Conservation (phyloP, 1,284 basidiomycete species). For the Irpex sp. region DNA sequence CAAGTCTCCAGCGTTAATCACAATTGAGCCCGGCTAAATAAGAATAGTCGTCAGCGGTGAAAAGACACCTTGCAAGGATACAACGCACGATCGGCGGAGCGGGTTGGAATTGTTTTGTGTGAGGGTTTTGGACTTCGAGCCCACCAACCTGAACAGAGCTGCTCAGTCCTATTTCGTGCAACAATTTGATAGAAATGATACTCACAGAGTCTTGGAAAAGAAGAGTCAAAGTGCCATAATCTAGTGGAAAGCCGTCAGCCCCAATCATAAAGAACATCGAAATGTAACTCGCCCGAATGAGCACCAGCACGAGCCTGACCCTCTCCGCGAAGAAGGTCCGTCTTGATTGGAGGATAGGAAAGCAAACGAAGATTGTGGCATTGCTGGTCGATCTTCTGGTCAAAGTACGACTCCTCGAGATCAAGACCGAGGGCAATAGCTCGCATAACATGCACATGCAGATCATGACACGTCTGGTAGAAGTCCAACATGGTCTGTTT, state of each 20-base stretch:
- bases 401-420: conserved; percentile 71
- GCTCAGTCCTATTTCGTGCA: background rate
- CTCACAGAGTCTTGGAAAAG: conserved; percentile 78
- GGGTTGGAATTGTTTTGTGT: conserved; percentile 66
- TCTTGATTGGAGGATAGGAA: conserved; percentile 70
- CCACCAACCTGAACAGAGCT: conserved; percentile 62
- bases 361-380: conserved; percentile 75
- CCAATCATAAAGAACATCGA: background rate
- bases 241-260: conserved; percentile 29
- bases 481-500: conserved; percentile 71
- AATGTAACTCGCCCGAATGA: conserved; percentile 54
- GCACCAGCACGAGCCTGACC: conserved; percentile 79
- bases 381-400: conserved; percentile 68
- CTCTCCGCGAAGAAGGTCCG: conserved; percentile 50
- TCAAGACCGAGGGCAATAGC: conserved; percentile 78
- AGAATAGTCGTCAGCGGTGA: conserved; percentile 5
- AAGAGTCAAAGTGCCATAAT: conserved; percentile 82
- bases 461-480: conserved; percentile 72
- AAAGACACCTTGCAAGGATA: background rate
- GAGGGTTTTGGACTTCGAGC: conserved; percentile 78
- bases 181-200: conserved; percentile 1
- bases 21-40: conserved; percentile 69
- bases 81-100: conserved; percentile 70
- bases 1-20: conserved; percentile 82
- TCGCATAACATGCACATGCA: conserved; percentile 75